These are phyloP conservation scores for Suillus sp. DNA, from an alignment of 768 basidiomycete species.

Conservation along the genomic window DNA sequence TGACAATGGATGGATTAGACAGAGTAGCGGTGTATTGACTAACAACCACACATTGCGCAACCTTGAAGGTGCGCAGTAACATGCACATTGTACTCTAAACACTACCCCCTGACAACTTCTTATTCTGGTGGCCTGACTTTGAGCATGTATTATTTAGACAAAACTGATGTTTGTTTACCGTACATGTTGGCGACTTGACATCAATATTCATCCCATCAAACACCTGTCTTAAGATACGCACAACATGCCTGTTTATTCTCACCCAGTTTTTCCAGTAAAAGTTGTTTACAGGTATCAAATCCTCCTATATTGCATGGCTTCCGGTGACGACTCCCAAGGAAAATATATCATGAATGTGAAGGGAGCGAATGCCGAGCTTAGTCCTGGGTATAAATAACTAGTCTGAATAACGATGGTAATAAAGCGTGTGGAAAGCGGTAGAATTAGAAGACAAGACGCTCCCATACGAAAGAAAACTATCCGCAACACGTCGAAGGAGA, in stretches of 20 bases:
- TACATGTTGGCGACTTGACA: constrained; percentile 1
- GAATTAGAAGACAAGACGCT: neutral
- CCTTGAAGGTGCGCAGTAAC: constrained; percentile 11
- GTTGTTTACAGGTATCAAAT: neutral
- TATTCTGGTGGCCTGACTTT: neutral
- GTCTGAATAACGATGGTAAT: constrained; percentile 1
- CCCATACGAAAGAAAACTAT: constrained; percentile 4
- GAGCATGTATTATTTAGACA: constrained; percentile 10
- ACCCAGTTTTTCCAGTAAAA: neutral
- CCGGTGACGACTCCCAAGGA: neutral
- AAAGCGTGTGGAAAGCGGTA: neutral
- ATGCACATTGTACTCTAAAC: constrained; percentile 8
- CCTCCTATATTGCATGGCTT: neutral
- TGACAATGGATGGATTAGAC: constrained; percentile 21
- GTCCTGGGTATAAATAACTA: constrained; percentile 15
- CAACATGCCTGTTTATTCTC: neutral
- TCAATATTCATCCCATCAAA: neutral
- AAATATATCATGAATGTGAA: neutral
- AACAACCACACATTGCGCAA: constrained; percentile 1
- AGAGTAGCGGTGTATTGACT: neutral
- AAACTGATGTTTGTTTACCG: constrained; percentile 7
- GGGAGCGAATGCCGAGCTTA: constrained; percentile 12
- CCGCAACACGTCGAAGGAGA: constrained; percentile 9
- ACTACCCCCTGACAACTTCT: constrained; percentile 4
- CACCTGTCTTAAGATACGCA: neutral